phyloP scores from a whole-genome alignment of 1,284 basidiomycete genomes.

The Cryptococcus floricola region DNA sequence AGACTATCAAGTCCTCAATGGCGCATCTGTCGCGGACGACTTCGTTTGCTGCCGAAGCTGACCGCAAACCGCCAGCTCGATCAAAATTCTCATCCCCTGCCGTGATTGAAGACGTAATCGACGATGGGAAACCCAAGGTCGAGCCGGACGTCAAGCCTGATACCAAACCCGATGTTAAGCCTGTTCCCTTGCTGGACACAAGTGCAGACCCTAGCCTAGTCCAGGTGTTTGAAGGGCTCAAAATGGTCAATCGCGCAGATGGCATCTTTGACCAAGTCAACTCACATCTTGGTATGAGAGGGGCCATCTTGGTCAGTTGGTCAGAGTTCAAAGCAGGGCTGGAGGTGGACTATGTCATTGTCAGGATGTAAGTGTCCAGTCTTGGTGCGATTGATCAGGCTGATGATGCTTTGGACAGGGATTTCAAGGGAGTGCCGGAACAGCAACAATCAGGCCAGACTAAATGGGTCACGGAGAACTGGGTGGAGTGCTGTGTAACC shows the following conservation, averaged over 20 bases:
- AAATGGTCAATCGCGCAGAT: slow-evolving; percentile 36
- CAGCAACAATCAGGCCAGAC: not conserved
- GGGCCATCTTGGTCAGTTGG: slow-evolving; percentile 31
- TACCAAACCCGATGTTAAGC: too few relatives aligned
- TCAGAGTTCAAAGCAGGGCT: slow-evolving; percentile 29
- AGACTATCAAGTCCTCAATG: slow-evolving; percentile 13
- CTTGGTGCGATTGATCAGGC: not conserved
- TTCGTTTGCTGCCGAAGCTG: slow-evolving; percentile 19
- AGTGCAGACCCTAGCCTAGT: too few relatives aligned
- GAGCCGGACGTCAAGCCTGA: too few relatives aligned
- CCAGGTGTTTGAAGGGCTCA: slow-evolving; percentile 33
- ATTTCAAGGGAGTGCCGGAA: not conserved
- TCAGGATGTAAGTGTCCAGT: slow-evolving; percentile 36
- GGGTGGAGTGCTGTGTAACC: slow-evolving; percentile 45
- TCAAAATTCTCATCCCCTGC: slow-evolving; percentile 3
- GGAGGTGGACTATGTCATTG: slow-evolving; percentile 41
- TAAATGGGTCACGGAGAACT: slow-evolving; percentile 42
- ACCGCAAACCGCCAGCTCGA: slow-evolving; percentile 2
- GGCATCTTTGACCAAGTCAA: slow-evolving; percentile 32
- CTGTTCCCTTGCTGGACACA: too few relatives aligned
- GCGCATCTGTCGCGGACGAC: slow-evolving; percentile 31
- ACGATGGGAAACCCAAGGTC: not conserved
- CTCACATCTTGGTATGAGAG: slow-evolving; percentile 30
- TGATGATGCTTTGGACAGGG: not conserved
- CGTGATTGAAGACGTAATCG: not conserved